Evolutionary conservation across 164 flowering plant genomes (phyloP).

Genomic region (Vitis vinifera): ASM3070453v1 NC_081808.1:22046501-22047000

Average conservation of each 20-base stretch:
- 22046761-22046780: constrained; percentile 76
- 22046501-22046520: constrained; percentile 80
- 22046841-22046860: constrained; percentile 69
- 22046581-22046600: constrained; percentile 67
- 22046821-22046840: constrained; percentile 69
- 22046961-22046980: no score
- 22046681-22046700: constrained; percentile 86
- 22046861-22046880: constrained; percentile 72
- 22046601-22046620: constrained; percentile 75
- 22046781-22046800: constrained; percentile 81
- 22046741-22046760: constrained; percentile 66
- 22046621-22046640: constrained; percentile 63
- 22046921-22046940: constrained; percentile 30
- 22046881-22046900: constrained; percentile 65
- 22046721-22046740: constrained; percentile 69
- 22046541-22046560: constrained; percentile 69
- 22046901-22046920: constrained; percentile 66
- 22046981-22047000: no score
- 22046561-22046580: constrained; percentile 68
- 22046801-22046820: constrained; percentile 76
- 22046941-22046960: background rate
- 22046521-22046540: constrained; percentile 55
- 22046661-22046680: constrained; percentile 85
- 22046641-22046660: constrained; percentile 71
- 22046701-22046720: constrained; percentile 79